Evolutionary conservation across 2,329 filamentous ascomycete genomes (phyloP), one percentile per base, ranked within the genome.

Genomic region (Scopulariopsis brevicaulis): DNA sequence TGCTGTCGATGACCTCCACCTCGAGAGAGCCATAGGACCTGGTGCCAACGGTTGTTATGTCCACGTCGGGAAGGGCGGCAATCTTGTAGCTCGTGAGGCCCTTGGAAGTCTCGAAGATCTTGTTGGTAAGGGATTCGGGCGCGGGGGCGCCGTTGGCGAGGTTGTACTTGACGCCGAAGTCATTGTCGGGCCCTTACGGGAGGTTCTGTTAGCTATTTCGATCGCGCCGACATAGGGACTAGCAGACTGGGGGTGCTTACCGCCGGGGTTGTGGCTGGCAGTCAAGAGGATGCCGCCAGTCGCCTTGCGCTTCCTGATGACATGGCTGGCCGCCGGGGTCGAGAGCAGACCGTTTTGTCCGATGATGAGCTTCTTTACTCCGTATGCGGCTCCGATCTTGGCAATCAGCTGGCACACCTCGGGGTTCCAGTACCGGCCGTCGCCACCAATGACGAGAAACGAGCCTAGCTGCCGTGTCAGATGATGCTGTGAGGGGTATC

Each of bases 151-250:
- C 94, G 69, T 99, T 97, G 72, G 90, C 80, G 60, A 99, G 81
- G 81, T 99, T 99, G 83, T 99, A 99, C 79, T 99, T 99, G 85
- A 99, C 99, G 66, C 94, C 94, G 67, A 99, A 99, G 75, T 99
- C 94, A 71, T 94, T 88, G 65, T 84, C 87, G 62, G 94, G 94
- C 56, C 92, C 90, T 96, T 65, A 51, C 3, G 37, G 24, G 22
- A 20, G 24, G 18, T 18, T 34, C n/a, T 34, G 50, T 50, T 50
- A 56, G 58, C 12, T 11, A 8, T 14, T 46, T 46, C 14, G n/a
- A 2, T 15, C 15, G 40, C 28, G 28, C 28, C 28, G 28, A 32
- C 28, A 32, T 10, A 24, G 20, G 64, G 25, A 25, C 14, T 46
- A 22, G 35, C 15, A n/a, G 18, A n/a, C 40, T 32, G 28, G 52